Conservation (phyloP, 139 green algal genomes). For the Closterium sp. region DNA sequence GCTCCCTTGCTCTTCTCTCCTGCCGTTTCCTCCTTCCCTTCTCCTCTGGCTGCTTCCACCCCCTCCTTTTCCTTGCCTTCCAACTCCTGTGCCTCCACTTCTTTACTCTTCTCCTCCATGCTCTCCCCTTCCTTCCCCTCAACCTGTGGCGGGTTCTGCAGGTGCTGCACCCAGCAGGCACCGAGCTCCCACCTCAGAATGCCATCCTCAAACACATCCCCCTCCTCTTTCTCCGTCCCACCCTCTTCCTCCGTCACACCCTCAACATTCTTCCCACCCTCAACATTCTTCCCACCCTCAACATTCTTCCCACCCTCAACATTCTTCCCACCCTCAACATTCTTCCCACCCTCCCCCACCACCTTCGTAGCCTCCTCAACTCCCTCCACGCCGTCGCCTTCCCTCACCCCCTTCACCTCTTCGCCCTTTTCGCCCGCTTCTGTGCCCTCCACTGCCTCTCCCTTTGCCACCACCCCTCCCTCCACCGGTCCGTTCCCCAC, state of each 20-base stretch:
- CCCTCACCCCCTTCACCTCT: not conserved
- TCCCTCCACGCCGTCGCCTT: not conserved
- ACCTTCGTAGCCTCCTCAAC: not conserved
- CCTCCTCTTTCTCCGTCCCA: conserved; percentile 13
- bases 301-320: not conserved
- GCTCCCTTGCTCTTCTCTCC: not conserved
- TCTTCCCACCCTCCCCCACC: not conserved
- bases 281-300: not conserved
- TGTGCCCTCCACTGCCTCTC: not conserved
- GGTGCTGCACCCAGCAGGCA: conserved; percentile 48
- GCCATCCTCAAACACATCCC: not conserved
- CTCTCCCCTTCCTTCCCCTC: not conserved
- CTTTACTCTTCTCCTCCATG: not conserved
- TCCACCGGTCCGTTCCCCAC: not conserved
- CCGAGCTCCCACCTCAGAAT: conserved; percentile 47
- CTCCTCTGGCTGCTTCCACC: not conserved
- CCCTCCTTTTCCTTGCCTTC: not conserved
- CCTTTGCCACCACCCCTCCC: not conserved
- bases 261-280: not conserved
- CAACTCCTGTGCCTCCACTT: not conserved
- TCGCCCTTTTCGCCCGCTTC: not conserved
- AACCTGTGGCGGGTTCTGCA: conserved; percentile 31
- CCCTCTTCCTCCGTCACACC: not conserved
- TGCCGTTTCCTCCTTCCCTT: not conserved
- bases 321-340: not conserved